These are phyloP conservation scores for Umbelopsis ramanniana DNA, from an alignment of 192 early-diverging fungal species.

Conservation along the genomic window DNA sequence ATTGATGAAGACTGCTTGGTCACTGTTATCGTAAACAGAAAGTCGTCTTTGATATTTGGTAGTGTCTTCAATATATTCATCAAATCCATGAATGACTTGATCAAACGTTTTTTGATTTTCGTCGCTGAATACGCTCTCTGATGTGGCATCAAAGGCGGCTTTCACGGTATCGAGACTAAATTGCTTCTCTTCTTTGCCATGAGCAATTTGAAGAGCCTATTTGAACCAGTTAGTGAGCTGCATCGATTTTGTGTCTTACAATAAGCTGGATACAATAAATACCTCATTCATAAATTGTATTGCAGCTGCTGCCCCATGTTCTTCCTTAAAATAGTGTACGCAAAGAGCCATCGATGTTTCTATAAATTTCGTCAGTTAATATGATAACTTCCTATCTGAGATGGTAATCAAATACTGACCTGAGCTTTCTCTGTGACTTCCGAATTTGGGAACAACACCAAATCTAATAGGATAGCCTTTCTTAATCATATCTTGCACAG, in stretches of 20 bases:
- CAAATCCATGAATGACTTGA: constrained; percentile 21
- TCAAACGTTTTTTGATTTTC: constrained; percentile 17
- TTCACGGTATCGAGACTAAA: background rate
- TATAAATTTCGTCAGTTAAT: constrained; percentile 22
- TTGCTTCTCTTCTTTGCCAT: background rate
- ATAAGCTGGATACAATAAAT: background rate
- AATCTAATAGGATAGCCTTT: constrained; percentile 83
- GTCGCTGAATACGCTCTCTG: background rate
- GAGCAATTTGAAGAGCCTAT: background rate
- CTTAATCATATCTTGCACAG: constrained; percentile 66
- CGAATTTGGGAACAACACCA: constrained; percentile 77
- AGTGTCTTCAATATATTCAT: constrained; percentile 12
- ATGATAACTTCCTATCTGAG: constrained; percentile 6
- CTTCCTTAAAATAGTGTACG: constrained; percentile 39
- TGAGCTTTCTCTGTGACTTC: constrained; percentile 38
- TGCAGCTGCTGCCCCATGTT: constrained; percentile 31
- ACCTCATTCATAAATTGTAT: constrained; percentile 47
- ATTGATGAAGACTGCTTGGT: constrained; percentile 28
- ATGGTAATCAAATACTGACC: constrained; percentile 41
- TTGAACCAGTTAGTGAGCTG: background rate
- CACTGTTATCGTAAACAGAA: background rate
- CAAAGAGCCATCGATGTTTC: constrained; percentile 46
- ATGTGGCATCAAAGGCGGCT: background rate
- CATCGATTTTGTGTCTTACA: background rate
- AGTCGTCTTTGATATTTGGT: constrained; percentile 1